Conservation (phyloP, 768 basidiomycete genomes). For the Boletus barrowsii region DNA sequence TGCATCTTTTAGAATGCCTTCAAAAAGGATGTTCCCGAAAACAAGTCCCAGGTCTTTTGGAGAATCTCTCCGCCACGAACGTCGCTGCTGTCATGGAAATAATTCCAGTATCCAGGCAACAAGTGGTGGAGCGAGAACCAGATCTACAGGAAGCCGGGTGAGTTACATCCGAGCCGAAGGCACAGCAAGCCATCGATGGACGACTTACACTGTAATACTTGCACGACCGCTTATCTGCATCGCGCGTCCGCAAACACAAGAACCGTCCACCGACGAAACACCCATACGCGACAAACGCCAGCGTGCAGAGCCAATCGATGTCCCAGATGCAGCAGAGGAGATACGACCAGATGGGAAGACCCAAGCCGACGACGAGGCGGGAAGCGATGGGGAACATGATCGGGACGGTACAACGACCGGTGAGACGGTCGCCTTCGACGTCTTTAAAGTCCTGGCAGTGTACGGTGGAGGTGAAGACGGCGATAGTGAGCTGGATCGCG, state of each 20-base stretch:
- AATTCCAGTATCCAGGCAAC: conserved; percentile 37
- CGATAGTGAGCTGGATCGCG: conserved; percentile 35
- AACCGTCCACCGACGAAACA: conserved; percentile 35
- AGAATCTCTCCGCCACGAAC: conserved; percentile 18
- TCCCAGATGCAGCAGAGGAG: conserved; percentile 36
- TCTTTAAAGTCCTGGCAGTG: conserved; percentile 51
- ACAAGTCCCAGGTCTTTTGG: conserved; percentile 17
- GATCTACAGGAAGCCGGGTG: conserved; percentile 15
- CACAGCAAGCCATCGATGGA: no score
- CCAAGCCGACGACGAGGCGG: conserved; percentile 32
- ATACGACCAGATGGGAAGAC: conserved; percentile 38
- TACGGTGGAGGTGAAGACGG: conserved; percentile 43
- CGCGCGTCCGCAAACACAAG: conserved; percentile 25
- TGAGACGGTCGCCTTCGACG: conserved; percentile 39
- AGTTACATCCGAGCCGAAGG: background rate
- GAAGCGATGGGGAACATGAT: conserved; percentile 41
- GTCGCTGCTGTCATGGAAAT: conserved; percentile 20
- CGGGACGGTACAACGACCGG: conserved; percentile 42
- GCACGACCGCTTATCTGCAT: conserved; percentile 35
- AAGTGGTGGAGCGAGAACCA: conserved; percentile 37
- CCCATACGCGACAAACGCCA: conserved; percentile 31
- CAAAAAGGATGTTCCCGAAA: conserved; percentile 12
- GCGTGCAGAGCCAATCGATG: conserved; percentile 24
- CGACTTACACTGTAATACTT: conserved; percentile 37
- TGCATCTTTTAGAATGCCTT: conserved; percentile 1